Conservation (phyloP, 148 eudicot genomes). For the Rhododendron ferrugineum region DNA sequence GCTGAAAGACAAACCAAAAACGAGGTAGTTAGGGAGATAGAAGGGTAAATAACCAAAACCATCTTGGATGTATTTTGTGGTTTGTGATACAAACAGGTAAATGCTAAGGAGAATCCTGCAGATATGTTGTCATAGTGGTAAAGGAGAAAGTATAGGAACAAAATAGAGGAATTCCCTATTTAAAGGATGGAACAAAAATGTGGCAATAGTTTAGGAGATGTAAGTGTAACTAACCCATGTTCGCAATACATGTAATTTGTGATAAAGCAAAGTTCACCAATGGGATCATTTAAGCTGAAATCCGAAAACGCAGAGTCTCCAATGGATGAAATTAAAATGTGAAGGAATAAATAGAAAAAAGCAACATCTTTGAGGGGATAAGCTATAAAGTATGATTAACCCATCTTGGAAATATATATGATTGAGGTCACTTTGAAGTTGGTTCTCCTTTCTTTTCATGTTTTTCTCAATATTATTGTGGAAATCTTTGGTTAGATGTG, state of each 20-base stretch:
- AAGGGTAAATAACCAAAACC: neutral
- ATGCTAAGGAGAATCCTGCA: neutral
- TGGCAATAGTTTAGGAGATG: neutral
- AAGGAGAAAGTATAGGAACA: too few relatives aligned
- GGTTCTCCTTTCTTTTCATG: neutral
- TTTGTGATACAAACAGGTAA: neutral
- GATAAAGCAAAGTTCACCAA: neutral
- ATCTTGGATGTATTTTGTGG: neutral
- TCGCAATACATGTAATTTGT: neutral
- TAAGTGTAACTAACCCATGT: neutral
- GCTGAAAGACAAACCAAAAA: neutral
- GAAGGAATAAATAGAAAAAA: neutral
- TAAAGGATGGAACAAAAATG: neutral
- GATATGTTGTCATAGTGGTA: too few relatives aligned
- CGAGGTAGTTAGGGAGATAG: neutral
- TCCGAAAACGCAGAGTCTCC: neutral
- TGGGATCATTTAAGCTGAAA: neutral
- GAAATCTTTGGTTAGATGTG: neutral
- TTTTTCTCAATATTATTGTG: too few relatives aligned
- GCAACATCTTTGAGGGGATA: neutral
- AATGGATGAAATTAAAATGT: neutral
- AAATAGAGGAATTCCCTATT: too few relatives aligned
- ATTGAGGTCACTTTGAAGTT: neutral
- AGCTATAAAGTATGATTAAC: neutral
- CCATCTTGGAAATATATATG: neutral